Conservation (phyloP, 352 stramenopile genomes). For the Globisporangium irregulare region DNA sequence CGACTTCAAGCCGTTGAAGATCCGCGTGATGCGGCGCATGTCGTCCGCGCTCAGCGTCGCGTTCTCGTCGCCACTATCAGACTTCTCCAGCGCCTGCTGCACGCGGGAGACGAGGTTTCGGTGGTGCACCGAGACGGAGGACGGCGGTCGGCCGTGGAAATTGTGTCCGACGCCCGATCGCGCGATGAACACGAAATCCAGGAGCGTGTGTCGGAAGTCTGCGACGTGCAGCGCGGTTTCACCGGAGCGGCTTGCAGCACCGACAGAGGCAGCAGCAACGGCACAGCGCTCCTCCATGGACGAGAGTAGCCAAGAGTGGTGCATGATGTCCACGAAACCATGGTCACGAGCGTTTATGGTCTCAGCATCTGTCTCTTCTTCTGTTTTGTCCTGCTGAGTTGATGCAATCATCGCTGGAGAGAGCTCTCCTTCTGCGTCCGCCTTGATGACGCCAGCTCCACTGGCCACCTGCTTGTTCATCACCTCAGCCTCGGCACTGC, state of each 20-base stretch:
- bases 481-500: background rate
- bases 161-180: conserved; percentile 55
- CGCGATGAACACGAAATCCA: conserved; percentile 69
- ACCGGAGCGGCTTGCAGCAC: conserved; percentile 17
- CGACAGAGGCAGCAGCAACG: conserved; percentile 30
- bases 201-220: conserved; percentile 49
- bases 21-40: conserved; percentile 36
- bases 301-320: conserved; percentile 66
- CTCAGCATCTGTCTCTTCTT: background rate
- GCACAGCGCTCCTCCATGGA: conserved; percentile 64
- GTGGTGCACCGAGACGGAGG: conserved; percentile 36
- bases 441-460: background rate
- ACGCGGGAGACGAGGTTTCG: conserved; percentile 40
- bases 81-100: conserved; percentile 15
- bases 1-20: conserved; percentile 65
- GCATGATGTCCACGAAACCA: conserved; percentile 74
- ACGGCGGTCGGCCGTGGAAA: conserved; percentile 39
- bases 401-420: background rate
- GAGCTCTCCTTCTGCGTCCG: background rate
- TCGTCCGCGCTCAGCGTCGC: conserved; percentile 22
- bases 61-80: background rate
- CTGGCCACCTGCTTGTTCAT: background rate
- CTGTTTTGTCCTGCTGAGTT: background rate
- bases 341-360: conserved; percentile 17
- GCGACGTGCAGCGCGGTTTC: conserved; percentile 28